Evolutionary conservation across 148 eudicot genomes (phyloP), one percentile per base, ranked within the genome.

Genomic region (Chenopodium quinoa): DNA sequence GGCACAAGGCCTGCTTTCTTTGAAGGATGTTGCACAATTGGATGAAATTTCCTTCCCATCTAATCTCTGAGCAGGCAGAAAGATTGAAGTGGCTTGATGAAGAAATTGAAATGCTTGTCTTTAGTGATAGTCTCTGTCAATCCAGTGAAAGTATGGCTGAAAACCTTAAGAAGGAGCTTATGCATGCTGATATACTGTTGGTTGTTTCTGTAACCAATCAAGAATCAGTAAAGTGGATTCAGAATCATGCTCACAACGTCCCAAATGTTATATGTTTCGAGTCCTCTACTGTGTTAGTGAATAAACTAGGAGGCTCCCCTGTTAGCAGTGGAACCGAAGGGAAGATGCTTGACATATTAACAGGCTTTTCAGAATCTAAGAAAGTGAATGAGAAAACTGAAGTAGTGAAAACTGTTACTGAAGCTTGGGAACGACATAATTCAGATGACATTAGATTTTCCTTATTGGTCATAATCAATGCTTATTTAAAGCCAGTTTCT

Each of bases 381-480:
- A 85, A 86, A 81, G 40, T 19, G 9, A 82, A 86, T 16, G 89
- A 90, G 75, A 78, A 89, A 16, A 80, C 31, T 68, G 90, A 92
- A 84, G 71, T 91, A 25, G 83, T 85, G 71, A 75, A 66, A 81
- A 89, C 97, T 50, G 83, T 94, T 63, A 82, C 83, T 13, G 94
- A 92, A 77, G 94, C 98, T 71, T 97, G 99, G 99, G 87, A 89
- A 64, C 86, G 99, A 67, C 88, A 89, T 78, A 97, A 92, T 75
- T 94, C 98, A n/a, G 98, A 97, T 83, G 99, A 97, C 84, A 92
- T 97, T 78, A 85, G 97, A 85, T 97, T 97, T 87, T 91, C 93
- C 64, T 84, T 97, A 73, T 83, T 94, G 75, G 92, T 97, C 46
- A 86, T 97, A 75, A 87, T 94, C 68, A 97, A 94, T 78, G 94